phyloP scores from a whole-genome alignment of 2,329 filamentous ascomycete species.

The Calonectria leucothoes region DNA sequence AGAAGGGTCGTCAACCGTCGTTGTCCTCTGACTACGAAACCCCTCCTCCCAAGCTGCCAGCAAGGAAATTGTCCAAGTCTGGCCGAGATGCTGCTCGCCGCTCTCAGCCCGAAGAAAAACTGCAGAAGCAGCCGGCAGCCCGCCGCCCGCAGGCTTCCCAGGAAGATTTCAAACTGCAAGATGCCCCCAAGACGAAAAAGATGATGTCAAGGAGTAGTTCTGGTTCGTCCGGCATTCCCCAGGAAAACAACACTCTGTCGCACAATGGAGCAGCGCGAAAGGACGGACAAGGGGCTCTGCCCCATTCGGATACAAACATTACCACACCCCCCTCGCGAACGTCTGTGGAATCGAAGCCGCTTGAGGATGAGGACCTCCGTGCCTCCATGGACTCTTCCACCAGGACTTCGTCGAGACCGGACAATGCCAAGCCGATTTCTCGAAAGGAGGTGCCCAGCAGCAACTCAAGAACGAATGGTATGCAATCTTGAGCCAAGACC shows the following conservation, averaged over 20 bases:
- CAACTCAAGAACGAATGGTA: slow-evolving; percentile 56
- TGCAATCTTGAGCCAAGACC: slow-evolving; percentile 31
- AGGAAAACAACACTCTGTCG: slow-evolving; percentile 49
- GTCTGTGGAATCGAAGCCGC: slow-evolving; percentile 69
- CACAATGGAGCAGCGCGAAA: slow-evolving; percentile 47
- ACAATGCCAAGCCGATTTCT: slow-evolving; percentile 62
- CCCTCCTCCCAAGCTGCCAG: slow-evolving; percentile 61
- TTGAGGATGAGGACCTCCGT: slow-evolving; percentile 64
- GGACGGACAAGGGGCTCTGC: slow-evolving; percentile 41
- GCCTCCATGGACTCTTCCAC: slow-evolving; percentile 56
- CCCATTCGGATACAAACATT: slow-evolving; percentile 51
- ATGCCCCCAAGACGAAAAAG: slow-evolving; percentile 77
- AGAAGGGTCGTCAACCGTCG: slow-evolving; percentile 74
- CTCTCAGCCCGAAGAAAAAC: slow-evolving; percentile 53
- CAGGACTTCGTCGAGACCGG: slow-evolving; percentile 52
- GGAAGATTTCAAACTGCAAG: slow-evolving; percentile 82
- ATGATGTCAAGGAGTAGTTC: slow-evolving; percentile 57
- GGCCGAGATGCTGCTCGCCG: slow-evolving; percentile 51
- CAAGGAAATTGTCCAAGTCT: slow-evolving; percentile 55
- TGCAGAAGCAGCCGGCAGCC: slow-evolving; percentile 44
- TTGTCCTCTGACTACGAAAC: slow-evolving; percentile 67
- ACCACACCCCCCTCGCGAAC: slow-evolving; percentile 56
- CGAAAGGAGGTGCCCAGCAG: slow-evolving; percentile 72
- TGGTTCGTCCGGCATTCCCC: slow-evolving; percentile 52
- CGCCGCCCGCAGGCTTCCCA: slow-evolving; percentile 48